phyloP scores from a whole-genome alignment of 805 yeast species.

The Starmera quercuum region DNA sequence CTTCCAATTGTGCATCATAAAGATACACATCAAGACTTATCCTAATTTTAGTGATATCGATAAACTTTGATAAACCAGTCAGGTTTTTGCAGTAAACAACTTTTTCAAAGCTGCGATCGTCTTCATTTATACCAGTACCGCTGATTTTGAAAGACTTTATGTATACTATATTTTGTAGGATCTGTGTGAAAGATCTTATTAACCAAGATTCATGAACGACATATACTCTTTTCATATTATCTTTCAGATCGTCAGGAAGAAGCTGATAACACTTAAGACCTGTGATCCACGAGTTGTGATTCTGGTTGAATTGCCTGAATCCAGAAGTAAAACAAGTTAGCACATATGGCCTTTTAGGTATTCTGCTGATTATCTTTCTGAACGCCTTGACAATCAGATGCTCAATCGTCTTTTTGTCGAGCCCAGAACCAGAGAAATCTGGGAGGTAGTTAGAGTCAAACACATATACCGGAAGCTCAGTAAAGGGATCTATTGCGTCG shows the following conservation, averaged over 20 bases:
- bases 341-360: conserved; percentile 61
- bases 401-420: conserved; percentile 28
- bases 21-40: conserved; percentile 70
- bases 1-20: conserved; percentile 50
- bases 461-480: conserved; percentile 66
- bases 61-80: conserved; percentile 23
- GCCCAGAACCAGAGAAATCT: conserved; percentile 34
- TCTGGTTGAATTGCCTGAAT: conserved; percentile 38
- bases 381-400: conserved; percentile 43
- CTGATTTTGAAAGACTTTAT: conserved; percentile 32
- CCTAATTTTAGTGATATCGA: conserved; percentile 73
- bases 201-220: conserved; percentile 92
- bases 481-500: conserved; percentile 55
- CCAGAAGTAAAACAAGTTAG: conserved; percentile 81
- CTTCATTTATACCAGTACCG: conserved; percentile 7
- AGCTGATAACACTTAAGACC: conserved; percentile 51
- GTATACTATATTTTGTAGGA: conserved; percentile 55
- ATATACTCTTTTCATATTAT: conserved; percentile 52
- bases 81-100: conserved; percentile 27
- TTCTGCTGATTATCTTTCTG: conserved; percentile 41
- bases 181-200: conserved; percentile 67
- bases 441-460: conserved; percentile 83
- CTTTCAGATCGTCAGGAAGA: conserved; percentile 49
- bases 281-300: conserved; percentile 55
- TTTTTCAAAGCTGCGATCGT: conserved; percentile 9